These are phyloP conservation scores for Pinus taeda DNA, from an alignment of 75 land plant species.

Conservation along the genomic window DNA sequence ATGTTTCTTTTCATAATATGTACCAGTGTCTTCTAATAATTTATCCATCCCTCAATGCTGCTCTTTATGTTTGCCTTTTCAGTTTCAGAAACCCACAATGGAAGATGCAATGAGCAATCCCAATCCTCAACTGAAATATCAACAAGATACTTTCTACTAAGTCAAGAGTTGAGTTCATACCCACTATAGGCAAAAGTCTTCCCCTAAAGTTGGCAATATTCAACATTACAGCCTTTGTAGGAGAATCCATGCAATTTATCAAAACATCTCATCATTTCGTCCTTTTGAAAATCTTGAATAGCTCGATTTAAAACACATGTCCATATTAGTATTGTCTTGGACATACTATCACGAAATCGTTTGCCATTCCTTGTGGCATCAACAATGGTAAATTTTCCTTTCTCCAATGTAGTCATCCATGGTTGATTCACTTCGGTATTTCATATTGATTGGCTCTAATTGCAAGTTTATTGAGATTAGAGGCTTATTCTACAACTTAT, in stretches of 20 bases:
- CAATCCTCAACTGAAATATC: constrained; percentile 27
- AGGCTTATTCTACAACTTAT: no score
- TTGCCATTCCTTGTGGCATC: constrained; percentile 97
- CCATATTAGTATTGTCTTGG: constrained; percentile 99
- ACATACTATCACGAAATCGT: constrained; percentile 96
- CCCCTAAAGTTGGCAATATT: background rate
- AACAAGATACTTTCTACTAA: background rate
- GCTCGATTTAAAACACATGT: constrained; percentile 89
- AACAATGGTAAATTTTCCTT: constrained; percentile 86
- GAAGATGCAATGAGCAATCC: constrained; percentile 93
- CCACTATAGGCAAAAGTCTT: background rate
- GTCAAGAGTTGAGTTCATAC: background rate
- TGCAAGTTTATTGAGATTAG: no score
- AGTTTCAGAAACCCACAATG: constrained; percentile 81
- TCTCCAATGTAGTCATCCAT: constrained; percentile 54
- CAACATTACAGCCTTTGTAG: background rate
- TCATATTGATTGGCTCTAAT: no score
- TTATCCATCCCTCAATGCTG: constrained; percentile 73
- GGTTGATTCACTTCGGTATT: no score
- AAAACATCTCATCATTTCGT: background rate
- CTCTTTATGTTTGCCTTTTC: constrained; percentile 71
- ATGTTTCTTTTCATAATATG: constrained; percentile 6
- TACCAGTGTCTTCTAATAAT: constrained; percentile 59
- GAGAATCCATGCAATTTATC: background rate
- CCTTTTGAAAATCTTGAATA: constrained; percentile 7